Percentiles rank a stretch among this genome's conserved stretches.
These are phyloP conservation scores for Cytospora paraplurivora DNA, from an alignment of 2,329 filamentous ascomycete genomes.

Conservation along the genomic window DNA sequence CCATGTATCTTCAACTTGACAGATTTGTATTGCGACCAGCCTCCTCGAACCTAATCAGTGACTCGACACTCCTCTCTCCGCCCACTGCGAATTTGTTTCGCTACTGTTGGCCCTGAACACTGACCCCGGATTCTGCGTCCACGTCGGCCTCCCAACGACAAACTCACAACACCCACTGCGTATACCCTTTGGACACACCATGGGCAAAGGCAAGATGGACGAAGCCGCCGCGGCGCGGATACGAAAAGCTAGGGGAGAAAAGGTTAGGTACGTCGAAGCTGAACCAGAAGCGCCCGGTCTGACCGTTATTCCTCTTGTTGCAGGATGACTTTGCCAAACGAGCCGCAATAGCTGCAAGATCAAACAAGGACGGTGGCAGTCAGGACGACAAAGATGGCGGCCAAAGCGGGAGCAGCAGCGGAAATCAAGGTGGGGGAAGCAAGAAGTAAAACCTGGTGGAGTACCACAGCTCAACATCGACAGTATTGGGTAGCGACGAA, in stretches of 20 bases:
- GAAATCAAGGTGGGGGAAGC: slow-evolving; percentile 23
- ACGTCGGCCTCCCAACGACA: neutral
- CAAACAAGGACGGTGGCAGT: slow-evolving; percentile 36
- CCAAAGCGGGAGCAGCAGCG: slow-evolving; percentile 29
- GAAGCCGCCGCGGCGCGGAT: slow-evolving; percentile 46
- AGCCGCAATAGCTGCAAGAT: slow-evolving; percentile 40
- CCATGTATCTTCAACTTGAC: slow-evolving; percentile 5
- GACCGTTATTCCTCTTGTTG: slow-evolving; percentile 8
- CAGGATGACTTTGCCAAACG: slow-evolving; percentile 43
- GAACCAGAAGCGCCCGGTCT: slow-evolving; percentile 4
- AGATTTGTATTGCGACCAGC: neutral
- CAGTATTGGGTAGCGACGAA: slow-evolving; percentile 1
- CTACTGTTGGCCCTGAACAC: neutral
- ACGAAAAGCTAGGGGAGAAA: slow-evolving; percentile 44
- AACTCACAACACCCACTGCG: neutral
- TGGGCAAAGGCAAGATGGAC: slow-evolving; percentile 46
- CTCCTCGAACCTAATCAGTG: neutral
- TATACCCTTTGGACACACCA: slow-evolving; percentile 24
- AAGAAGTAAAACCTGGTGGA: slow-evolving; percentile 26
- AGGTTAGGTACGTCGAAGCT: slow-evolving; percentile 35
- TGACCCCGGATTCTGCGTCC: neutral
- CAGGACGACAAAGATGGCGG: slow-evolving; percentile 28
- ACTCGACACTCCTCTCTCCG: neutral
- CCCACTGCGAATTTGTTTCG: neutral
- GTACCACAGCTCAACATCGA: slow-evolving; percentile 13